phyloP scores from a whole-genome alignment of 345 rosid genomes.

The Euphorbia tirucalli region DNA sequence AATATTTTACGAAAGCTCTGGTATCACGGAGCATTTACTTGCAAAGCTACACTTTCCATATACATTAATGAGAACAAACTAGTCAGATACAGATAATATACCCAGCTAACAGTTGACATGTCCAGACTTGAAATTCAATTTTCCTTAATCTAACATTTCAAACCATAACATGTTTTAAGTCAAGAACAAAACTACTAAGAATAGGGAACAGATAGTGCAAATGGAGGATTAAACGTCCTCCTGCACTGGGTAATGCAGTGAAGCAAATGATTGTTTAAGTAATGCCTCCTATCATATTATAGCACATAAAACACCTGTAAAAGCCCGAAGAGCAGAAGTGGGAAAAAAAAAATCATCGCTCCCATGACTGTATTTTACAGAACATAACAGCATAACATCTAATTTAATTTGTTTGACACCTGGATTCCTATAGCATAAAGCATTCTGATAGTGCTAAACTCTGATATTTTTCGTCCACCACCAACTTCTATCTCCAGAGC shows the following conservation, averaged over 20 bases:
- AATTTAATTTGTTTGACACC: conserved; percentile 40
- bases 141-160: background rate
- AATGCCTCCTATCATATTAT: background rate
- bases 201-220: background rate
- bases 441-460: conserved; percentile 78
- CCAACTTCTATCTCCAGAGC: conserved; percentile 88
- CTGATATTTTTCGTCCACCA: conserved; percentile 87
- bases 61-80: background rate
- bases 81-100: background rate
- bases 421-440: conserved; percentile 76
- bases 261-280: background rate
- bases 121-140: background rate
- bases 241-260: background rate
- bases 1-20: background rate
- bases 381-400: background rate
- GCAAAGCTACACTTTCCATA: background rate
- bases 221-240: background rate
- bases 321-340: background rate
- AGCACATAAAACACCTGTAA: background rate
- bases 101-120: background rate
- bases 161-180: no score
- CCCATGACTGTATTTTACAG: background rate
- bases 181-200: background rate
- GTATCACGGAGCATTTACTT: background rate
- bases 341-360: no score